Conservation (phyloP, 257 asterid species). For the Petrea volubilis region DNA sequence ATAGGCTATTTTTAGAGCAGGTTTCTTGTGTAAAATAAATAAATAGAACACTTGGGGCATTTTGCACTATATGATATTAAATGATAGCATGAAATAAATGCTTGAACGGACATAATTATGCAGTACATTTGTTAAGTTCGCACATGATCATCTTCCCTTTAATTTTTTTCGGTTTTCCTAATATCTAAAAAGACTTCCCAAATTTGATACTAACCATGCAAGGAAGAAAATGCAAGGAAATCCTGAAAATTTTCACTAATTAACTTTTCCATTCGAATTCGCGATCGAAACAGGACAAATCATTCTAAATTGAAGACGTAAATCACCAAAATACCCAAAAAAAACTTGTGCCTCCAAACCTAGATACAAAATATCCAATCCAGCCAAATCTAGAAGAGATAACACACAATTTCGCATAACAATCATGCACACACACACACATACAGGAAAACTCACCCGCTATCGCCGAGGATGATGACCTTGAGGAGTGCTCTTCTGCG, state of each 20-base stretch:
- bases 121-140: not conserved
- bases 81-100: not conserved
- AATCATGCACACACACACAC: not conserved
- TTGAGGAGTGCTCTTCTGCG: slow-evolving; percentile 65
- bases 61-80: not conserved
- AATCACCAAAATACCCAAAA: not conserved
- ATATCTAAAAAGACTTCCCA: not conserved
- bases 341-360: not conserved
- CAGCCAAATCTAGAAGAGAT: slow-evolving; percentile 12
- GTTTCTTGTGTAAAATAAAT: not conserved
- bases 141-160: not conserved
- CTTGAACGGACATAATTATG: not conserved
- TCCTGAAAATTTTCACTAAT: not conserved
- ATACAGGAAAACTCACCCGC: slow-evolving; percentile 40
- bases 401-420: not conserved
- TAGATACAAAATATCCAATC: slow-evolving; percentile 8
- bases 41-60: not conserved
- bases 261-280: not conserved
- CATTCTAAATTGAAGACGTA: slow-evolving; percentile 11
- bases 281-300: slow-evolving; percentile 18
- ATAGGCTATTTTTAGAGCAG: not conserved
- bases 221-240: not conserved
- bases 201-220: not conserved
- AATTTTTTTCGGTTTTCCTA: not conserved
- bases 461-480: slow-evolving; percentile 70